Base-by-base conservation (phyloP, 1,284 basidiomycete species). In the Neolentinus lepideus region DNA sequence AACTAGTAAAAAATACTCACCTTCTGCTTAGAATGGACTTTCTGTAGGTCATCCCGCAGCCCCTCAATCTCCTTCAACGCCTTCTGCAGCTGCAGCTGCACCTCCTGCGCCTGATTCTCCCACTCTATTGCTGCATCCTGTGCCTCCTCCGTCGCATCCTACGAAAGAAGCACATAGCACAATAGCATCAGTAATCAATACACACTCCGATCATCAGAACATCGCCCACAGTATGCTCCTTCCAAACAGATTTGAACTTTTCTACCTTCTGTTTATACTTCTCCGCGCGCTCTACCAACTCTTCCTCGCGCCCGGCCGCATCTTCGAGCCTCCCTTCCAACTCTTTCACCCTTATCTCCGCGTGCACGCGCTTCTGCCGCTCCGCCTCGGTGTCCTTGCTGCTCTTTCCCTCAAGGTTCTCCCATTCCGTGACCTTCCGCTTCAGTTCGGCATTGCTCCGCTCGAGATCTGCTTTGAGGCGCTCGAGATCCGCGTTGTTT, bases 341-440 rank as follows among this genome's bases (percentile, higher is more conserved):
- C 43, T 80, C 76, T 54, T 73, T 71, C 12, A 82, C 70, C 55
- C 80, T 70, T 1, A 79, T 69, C 57, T 89, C 84, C 12, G 88
- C 70, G 36, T 82, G 77, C 12, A 77, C 70, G 16, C 77, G 78
- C 54, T 74, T 71, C 64, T 81, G 83, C 47, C 83, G 76, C 57
- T 77, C 67, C 2, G 70, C 66, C 55, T 84, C 85, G 9, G 76
- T 71, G 51, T 85, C 82, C 11, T 72, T 76, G 16, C 76, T 81
- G 53, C 81, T 85, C 55, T 80, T 81, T 26, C 71, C 81, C 62
- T 89, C 88, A 12, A 88, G 66, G 25, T 69, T 76, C 62, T 85
- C 75, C 85, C 84, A 88, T 62, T 85, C 81, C 51, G 80, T 77
- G 11, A 89, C 68, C 62, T 90, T 87, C 2, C 77, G 76, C 51